A percentile compares a stretch with the other conserved stretches of the same genome.
Evolutionary conservation across 2,329 filamentous ascomycete species (phyloP).

Genomic region (Cercospora nicotianae): DNA sequence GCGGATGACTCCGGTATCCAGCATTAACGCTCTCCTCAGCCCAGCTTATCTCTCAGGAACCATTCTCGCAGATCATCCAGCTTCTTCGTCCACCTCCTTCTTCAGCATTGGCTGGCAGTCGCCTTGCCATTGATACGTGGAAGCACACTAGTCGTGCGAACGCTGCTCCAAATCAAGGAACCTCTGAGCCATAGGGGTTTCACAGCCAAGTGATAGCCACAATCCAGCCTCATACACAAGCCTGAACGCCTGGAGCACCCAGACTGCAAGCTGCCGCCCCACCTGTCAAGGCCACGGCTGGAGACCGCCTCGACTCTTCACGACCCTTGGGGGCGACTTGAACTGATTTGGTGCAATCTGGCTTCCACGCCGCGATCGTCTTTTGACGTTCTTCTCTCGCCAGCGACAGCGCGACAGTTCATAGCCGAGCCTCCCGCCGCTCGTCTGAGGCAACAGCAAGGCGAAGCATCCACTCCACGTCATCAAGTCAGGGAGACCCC

Average conservation of each 20-base stretch:
- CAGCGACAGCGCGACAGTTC: neutral
- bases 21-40: neutral
- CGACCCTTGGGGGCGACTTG: neutral
- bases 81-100: neutral
- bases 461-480: neutral
- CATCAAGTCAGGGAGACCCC: neutral
- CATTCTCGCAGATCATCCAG: neutral
- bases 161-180: neutral
- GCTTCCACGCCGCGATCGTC: conserved; percentile 5
- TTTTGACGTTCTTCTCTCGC: conserved; percentile 2
- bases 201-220: neutral
- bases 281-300: neutral
- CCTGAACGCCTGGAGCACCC: neutral
- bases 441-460: neutral
- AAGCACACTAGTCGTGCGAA: neutral
- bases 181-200: neutral
- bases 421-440: neutral
- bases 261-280: neutral
- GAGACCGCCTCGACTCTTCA: neutral
- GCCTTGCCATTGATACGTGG: neutral
- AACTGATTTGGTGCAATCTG: neutral
- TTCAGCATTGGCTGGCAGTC: neutral
- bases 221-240: neutral
- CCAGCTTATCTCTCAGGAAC: neutral
- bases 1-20: neutral